Base-by-base conservation (phyloP, 75 land plant genomes). In the Isoetes taiwanensis region DNA sequence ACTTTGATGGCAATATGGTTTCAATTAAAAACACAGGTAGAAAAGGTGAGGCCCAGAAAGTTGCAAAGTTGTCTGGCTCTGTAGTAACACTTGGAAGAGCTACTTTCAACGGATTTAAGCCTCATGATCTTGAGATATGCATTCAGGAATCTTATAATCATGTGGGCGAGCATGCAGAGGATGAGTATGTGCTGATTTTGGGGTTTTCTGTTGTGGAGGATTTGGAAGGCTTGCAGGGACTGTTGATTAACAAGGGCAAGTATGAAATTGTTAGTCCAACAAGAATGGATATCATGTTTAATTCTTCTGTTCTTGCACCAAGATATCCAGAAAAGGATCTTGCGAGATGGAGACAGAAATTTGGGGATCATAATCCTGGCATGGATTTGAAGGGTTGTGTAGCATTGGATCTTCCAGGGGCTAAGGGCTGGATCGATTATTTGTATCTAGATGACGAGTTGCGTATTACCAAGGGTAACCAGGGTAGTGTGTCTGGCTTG, bases 401-500 rank as follows among this genome's bases (percentile, higher is more conserved):
- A 21, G 41, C 32, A 12, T 20, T 43, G 17, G 16, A 30, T 26
- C 41, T 67, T 37, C 70, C 70, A 1, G 29, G 40, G 20, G 57
- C 57, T 10, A 62, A 67, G 27, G 68, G 69, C 4, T 50, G 14
- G 26, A 30, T 38, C 30, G 70, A 67, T n/a, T 50, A 48, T 46
- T 32, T 63, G 21, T 67, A 67, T 28, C 70, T 67, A 24, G 68
- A 67, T 34, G 55, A 67, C 37, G 70, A 67, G 28, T 17, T 67
- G 19, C 29, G 70, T 21, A 67, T 67, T 50, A 34, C 69, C 1
- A 67, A 29, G 50, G 70, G 70, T 3, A 63, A 63, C 21, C 10
- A 23, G 27, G 67, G 70, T 21, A 16, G 38, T 19, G n/a, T 32
- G 2, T 31, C 2, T 26, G 67, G 61, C 16, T 38, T 64, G 5